Evolutionary conservation across 495 filamentous ascomycete genomes (phyloP), one percentile per base, ranked within the genome.

Genomic region (Tuber calosporum): DNA sequence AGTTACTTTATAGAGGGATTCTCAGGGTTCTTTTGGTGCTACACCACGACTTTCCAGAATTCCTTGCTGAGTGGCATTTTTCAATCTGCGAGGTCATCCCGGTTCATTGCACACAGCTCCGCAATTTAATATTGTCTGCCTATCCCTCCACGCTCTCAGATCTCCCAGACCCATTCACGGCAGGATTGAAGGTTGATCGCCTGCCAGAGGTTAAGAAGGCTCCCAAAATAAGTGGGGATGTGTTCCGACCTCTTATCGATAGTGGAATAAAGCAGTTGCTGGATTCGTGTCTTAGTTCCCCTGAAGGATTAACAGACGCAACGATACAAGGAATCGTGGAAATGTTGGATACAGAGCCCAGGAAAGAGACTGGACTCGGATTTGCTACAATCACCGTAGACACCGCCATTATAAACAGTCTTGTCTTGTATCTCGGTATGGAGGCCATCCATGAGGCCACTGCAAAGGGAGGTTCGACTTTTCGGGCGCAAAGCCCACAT

Each of bases 31-130:
- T 98, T 74, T 84, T 95, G 30, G 87, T 97, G 45, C 85, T 99
- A 68, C 91, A 96, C 72, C 95, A 98, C 76, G 95, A 99, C 81
- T 97, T 92, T 83, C 92, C 93, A 0, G 93, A 96, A 72, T 98
- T 97, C 82, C 85, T 98, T 62, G 90, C 90, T 39, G 91, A 94
- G 77, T 91, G 95, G 81, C 91, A 96, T 77, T 89, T 90, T 75
- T 88, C 90, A 72, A 88, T 99, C 66, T 93, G 91, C 86, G 90
- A 93, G 81, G 88, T 88, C 77, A 92, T 98, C 69, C 93, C 96
- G 1, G 86, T 87, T 36, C 92, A 96, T 78, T 94, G 91, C 80
- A 89, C 89, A 38, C 95, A 99, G 82, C 87, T 98, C 72, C 90
- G 92, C 76, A 98, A 97, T 82, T 85, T 97, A 45, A 88, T 98